Evolutionary conservation across 2,329 filamentous ascomycete species (phyloP).

Genomic region (Fusarium nanum): DNA sequence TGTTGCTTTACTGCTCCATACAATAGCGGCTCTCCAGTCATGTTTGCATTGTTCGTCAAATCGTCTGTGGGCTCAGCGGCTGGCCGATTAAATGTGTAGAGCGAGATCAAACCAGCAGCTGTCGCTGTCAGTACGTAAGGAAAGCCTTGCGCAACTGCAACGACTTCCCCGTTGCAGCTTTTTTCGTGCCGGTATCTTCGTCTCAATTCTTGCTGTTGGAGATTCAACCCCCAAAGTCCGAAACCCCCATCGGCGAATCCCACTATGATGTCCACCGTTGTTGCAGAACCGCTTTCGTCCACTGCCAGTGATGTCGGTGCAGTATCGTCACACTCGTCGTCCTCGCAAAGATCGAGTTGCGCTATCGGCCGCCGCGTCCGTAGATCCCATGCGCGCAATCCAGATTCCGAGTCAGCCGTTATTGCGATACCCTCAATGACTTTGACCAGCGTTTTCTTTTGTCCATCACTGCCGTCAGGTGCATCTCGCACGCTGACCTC

Average conservation of each 20-base stretch:
- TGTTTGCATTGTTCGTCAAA: neutral
- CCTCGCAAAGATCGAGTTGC: constrained; percentile 51
- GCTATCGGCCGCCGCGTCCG: constrained; percentile 72
- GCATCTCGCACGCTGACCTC: constrained; percentile 72
- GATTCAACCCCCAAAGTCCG: constrained; percentile 72
- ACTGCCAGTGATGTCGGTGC: constrained; percentile 74
- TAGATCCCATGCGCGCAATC: constrained; percentile 83
- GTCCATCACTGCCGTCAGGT: constrained; percentile 49
- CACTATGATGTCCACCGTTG: constrained; percentile 69
- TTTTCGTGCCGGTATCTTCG: constrained; percentile 69
- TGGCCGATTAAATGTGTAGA: constrained; percentile 73
- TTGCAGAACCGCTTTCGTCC: constrained; percentile 62
- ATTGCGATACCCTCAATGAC: constrained; percentile 81
- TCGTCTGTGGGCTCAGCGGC: constrained; percentile 21
- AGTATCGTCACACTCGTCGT: constrained; percentile 33
- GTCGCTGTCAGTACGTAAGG: constrained; percentile 87
- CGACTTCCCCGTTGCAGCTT: constrained; percentile 73
- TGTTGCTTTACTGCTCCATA: neutral
- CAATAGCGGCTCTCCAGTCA: neutral
- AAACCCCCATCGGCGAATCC: constrained; percentile 81
- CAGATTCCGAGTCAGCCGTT: constrained; percentile 76
- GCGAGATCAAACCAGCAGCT: constrained; percentile 75
- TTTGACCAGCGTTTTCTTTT: constrained; percentile 77
- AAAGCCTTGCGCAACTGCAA: constrained; percentile 76
- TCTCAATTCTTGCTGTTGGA: constrained; percentile 57